Conservation (phyloP, 2,329 filamentous ascomycete species). For the Tricladium varicosporioides region DNA sequence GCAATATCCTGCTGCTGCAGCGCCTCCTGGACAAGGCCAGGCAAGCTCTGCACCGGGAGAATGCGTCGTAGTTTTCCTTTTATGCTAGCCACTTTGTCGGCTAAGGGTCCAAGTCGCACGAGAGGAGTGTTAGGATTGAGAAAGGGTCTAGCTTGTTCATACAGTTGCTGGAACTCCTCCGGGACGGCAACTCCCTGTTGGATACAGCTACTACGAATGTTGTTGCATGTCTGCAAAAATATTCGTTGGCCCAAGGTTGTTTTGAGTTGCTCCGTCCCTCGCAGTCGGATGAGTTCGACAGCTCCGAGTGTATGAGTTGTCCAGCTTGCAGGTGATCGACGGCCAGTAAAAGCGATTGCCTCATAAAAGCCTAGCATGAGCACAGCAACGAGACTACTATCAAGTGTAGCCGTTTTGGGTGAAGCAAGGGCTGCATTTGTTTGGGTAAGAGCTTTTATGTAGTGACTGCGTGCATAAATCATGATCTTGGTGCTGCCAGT, state of each 20-base stretch:
- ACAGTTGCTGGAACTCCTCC: constrained; percentile 7
- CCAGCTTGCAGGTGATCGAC: constrained; percentile 42
- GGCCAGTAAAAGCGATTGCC: constrained; percentile 33
- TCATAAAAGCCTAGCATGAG: constrained; percentile 58
- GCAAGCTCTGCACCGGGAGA: background rate
- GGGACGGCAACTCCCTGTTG: constrained; percentile 3
- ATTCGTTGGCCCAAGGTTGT: constrained; percentile 48
- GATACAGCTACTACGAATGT: constrained; percentile 5
- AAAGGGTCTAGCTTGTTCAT: constrained; percentile 10
- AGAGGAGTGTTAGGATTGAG: constrained; percentile 5
- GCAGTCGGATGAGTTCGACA: constrained; percentile 54
- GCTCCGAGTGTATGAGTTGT: constrained; percentile 59
- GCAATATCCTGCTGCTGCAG: background rate
- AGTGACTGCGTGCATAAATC: constrained; percentile 45
- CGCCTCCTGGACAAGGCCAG: constrained; percentile 5
- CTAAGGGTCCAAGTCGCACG: background rate
- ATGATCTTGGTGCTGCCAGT: constrained; percentile 24
- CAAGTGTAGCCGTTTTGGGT: constrained; percentile 44
- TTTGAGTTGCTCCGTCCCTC: constrained; percentile 50
- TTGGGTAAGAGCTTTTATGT: constrained; percentile 49
- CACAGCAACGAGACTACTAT: constrained; percentile 55
- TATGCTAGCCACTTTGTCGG: constrained; percentile 2
- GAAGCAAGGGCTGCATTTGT: constrained; percentile 51
- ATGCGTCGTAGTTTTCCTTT: background rate
- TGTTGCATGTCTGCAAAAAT: constrained; percentile 47